Base-by-base conservation (phyloP, 176 grass and related monocot genomes). In the Saccharum spontaneum region DNA sequence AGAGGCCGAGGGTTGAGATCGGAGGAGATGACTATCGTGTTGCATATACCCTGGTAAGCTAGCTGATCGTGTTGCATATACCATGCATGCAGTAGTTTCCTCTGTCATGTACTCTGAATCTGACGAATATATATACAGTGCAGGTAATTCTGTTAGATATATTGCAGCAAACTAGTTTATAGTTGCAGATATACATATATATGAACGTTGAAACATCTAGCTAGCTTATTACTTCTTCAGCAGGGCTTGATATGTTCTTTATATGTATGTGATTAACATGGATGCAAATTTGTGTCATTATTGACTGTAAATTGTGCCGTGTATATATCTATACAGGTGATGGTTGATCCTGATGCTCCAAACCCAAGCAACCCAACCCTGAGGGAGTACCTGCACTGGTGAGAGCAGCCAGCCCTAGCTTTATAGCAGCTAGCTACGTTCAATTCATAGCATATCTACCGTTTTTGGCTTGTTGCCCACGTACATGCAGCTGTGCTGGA, bases 321-420 rank as follows among this genome's bases (percentile, higher is more conserved):
- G 73, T 11, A 23, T 63, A 6, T 36, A 78, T 11, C 23, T 59
- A 24, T 60, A 63, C 59, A 98, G 95, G 67, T 98, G 62, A 93
- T 98, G 95, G 85, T 95, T 66, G 93, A 98, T 85, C 95, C 95
- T 26, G 95, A 98, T 71, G 91, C 95, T 44, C 95, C 95, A 1
- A 98, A 85, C 72, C 95, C 95, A 18, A 98, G 93, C 86, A 90
- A 90, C 44, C 93, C 91, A 31, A 90, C 89, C n/a, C 30, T 95
- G 17, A 88, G 87, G 80, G 95, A 98, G 61, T 98, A 98, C 85
- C 63, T 98, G 23, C 95, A 98, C 92, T 97, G 94, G 94, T 97
- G 70, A 91, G 71, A 44, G 24, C 28, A 71, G 40, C 67, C 26
- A 15, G 0, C 28, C 26, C 62, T 34, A 34, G 14, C 15, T 82